These are phyloP conservation scores for Suhomyces xylopsoci DNA, from an alignment of 805 yeast genomes.

Conservation along the genomic window DNA sequence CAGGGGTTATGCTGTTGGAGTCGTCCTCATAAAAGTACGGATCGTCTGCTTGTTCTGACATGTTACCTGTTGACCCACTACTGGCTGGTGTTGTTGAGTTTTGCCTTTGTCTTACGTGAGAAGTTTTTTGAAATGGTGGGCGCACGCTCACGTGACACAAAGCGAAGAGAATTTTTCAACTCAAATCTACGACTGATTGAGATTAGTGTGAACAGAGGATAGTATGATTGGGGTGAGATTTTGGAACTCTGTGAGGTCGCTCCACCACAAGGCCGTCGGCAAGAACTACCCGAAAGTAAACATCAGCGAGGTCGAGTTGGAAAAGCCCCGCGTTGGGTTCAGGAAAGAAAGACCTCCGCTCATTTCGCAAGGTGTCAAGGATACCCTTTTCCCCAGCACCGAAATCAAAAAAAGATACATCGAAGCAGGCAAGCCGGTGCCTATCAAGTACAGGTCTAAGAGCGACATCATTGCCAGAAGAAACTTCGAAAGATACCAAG, in stretches of 20 bases:
- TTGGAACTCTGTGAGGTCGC: constrained; percentile 13
- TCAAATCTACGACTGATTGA: no score
- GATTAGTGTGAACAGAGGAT: no score
- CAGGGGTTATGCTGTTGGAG: constrained; percentile 74
- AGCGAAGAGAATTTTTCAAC: neutral
- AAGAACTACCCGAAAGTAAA: constrained; percentile 40
- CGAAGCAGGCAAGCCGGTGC: constrained; percentile 41
- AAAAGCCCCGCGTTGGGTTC: constrained; percentile 38
- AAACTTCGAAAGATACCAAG: constrained; percentile 38
- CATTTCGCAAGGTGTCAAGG: constrained; percentile 37
- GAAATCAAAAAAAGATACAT: constrained; percentile 33
- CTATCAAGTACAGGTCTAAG: constrained; percentile 34
- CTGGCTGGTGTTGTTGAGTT: neutral
- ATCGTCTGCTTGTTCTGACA: constrained; percentile 35
- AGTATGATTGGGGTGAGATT: constrained; percentile 1
- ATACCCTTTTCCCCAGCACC: constrained; percentile 38
- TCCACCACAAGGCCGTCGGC: constrained; percentile 31
- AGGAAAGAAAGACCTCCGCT: constrained; percentile 38
- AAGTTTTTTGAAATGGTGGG: constrained; percentile 5
- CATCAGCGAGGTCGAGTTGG: constrained; percentile 35
- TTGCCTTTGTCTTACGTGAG: neutral
- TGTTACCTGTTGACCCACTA: neutral
- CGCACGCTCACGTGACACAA: constrained; percentile 5
- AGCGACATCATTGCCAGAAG: constrained; percentile 38
- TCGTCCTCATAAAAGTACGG: constrained; percentile 73